phyloP scores from a whole-genome alignment of 2,329 filamentous ascomycete species.

The Xylariales sp. region DNA sequence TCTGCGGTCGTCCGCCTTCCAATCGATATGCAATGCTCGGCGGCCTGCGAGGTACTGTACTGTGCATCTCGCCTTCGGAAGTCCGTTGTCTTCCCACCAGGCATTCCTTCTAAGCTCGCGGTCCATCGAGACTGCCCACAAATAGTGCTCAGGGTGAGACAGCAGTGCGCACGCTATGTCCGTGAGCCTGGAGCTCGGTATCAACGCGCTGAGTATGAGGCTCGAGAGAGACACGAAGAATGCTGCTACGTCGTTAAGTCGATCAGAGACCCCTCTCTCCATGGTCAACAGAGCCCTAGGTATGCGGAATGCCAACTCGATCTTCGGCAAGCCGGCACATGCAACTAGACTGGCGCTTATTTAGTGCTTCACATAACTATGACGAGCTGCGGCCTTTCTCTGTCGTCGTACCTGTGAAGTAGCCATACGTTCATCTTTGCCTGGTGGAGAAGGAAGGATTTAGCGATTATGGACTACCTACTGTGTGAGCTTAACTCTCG shows the following conservation, averaged over 20 bases:
- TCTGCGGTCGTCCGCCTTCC: conserved; percentile 9
- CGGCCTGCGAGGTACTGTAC: conserved; percentile 15
- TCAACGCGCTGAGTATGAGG: too few species aligned
- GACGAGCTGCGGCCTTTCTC: background rate
- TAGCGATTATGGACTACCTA: too few species aligned
- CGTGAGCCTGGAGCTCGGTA: background rate
- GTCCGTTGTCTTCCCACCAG: conserved; percentile 17
- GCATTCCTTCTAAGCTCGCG: background rate
- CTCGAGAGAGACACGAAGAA: too few species aligned
- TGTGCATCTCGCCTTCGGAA: conserved; percentile 15
- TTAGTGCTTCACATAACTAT: background rate
- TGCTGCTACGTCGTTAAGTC: too few species aligned
- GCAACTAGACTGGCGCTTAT: background rate
- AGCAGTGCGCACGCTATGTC: background rate
- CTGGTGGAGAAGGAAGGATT: background rate
- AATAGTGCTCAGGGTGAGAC: background rate
- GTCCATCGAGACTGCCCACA: background rate
- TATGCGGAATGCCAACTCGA: background rate
- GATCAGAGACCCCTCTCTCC: too few species aligned
- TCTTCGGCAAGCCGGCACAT: background rate
- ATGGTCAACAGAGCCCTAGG: too few species aligned
- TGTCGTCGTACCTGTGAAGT: too few species aligned
- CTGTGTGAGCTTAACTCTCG: too few species aligned
- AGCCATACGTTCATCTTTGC: too few species aligned
- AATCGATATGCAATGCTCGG: conserved; percentile 20